phyloP scores from a whole-genome alignment of 306 rosid species.

The Ochetophila trinervis region DNA sequence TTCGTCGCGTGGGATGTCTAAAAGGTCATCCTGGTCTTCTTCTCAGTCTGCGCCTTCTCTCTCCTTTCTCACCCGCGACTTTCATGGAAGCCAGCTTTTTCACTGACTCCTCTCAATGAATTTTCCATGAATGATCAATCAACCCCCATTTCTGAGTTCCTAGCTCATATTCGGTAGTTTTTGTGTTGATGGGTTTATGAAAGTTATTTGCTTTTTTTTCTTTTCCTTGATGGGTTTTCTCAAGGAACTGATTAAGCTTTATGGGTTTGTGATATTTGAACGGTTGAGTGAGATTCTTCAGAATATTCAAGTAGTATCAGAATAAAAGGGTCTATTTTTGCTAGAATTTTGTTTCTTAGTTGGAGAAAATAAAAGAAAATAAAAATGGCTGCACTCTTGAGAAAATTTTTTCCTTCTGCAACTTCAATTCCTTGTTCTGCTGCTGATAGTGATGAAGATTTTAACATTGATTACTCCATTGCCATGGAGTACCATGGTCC shows the following conservation, averaged over 20 bases:
- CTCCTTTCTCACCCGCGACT: neutral
- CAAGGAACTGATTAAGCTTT: neutral
- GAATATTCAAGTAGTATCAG: too few relatives aligned
- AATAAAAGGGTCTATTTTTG: neutral
- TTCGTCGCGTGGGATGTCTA: neutral
- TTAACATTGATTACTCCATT: slow-evolving; percentile 53
- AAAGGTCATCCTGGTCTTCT: neutral
- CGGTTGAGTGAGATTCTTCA: neutral
- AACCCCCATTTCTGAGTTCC: neutral
- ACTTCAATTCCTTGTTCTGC: slow-evolving; percentile 23
- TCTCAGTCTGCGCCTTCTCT: slow-evolving; percentile 1
- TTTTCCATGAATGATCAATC: neutral
- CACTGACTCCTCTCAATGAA: neutral
- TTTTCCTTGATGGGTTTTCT: slow-evolving; percentile 1
- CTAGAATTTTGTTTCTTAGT: too few relatives aligned
- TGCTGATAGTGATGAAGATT: slow-evolving; percentile 14
- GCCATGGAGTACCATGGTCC: slow-evolving; percentile 69
- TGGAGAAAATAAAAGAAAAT: neutral
- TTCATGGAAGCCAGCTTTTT: neutral
- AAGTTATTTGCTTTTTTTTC: neutral
- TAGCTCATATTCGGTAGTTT: neutral
- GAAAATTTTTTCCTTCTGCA: slow-evolving; percentile 32
- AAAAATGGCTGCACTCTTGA: slow-evolving; percentile 51
- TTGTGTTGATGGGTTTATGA: neutral
- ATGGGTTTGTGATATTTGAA: neutral